phyloP scores from a whole-genome alignment of 805 yeast genomes.

The Ogataea pini region DNA sequence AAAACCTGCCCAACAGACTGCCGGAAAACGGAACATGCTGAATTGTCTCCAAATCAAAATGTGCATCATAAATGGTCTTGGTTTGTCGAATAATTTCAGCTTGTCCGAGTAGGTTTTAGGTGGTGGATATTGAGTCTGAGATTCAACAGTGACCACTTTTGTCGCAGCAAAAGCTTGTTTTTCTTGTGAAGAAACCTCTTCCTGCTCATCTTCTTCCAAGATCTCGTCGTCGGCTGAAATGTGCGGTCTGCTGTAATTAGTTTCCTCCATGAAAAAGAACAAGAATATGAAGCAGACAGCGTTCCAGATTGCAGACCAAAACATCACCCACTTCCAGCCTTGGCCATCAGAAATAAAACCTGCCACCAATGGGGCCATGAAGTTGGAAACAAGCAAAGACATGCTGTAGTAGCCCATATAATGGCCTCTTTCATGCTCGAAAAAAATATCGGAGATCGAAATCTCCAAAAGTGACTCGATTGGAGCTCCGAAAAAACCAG shows the following conservation, averaged over 20 bases:
- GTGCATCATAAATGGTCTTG: slow-evolving; percentile 28
- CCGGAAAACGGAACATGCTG: slow-evolving; percentile 47
- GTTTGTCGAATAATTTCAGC: slow-evolving; percentile 42
- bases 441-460: slow-evolving; percentile 48
- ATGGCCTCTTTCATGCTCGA: slow-evolving; percentile 49
- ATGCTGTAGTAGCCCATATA: slow-evolving; percentile 50
- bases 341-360: slow-evolving; percentile 52
- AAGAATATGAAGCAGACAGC: slow-evolving; percentile 41
- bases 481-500: slow-evolving; percentile 37
- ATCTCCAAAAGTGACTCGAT: slow-evolving; percentile 51
- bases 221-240: slow-evolving; percentile 28
- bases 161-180: slow-evolving; percentile 4
- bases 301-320: slow-evolving; percentile 47
- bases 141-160: slow-evolving; percentile 11
- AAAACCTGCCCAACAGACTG: slow-evolving; percentile 58
- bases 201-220: slow-evolving; percentile 22
- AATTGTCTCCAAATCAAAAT: slow-evolving; percentile 36
- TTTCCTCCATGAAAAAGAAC: slow-evolving; percentile 54
- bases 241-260: slow-evolving; percentile 43
- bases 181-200: slow-evolving; percentile 7
- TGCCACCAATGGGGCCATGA: slow-evolving; percentile 57
- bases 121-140: slow-evolving; percentile 21
- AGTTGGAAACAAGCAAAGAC: slow-evolving; percentile 56
- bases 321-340: slow-evolving; percentile 56
- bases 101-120: slow-evolving; percentile 44